Base-by-base conservation (phyloP, 2,329 filamentous ascomycete species). In the Colletotrichum lini region DNA sequence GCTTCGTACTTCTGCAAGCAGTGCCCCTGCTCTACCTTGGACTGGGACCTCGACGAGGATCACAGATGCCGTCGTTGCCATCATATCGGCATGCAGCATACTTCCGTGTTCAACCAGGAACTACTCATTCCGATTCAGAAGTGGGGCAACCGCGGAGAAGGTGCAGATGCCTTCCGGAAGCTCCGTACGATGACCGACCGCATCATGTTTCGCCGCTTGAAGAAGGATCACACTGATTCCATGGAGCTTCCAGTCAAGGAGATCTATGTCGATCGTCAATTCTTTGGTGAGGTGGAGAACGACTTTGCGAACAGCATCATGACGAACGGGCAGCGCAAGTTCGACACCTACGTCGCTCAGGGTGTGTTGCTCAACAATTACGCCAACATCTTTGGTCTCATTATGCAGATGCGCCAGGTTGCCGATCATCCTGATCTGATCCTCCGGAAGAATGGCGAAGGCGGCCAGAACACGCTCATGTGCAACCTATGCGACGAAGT, bases 331-430 rank as follows among this genome's bases (percentile, higher is more conserved):
- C 90, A 92, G 70, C 92, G 96, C 72, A 92, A 95, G 76, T 99
- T 98, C 75, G 94, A 98, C 78, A 98, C 95, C 0, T 99, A 98
- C 75, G 96, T 98, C 47, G 93, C 94, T 21, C 94, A 95, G 74
- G 95, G 95, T 84, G 96, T 98, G 23, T 90, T 99, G 82, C 88
- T 99, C 72, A 95, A 98, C 86, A 98, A 98, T 79, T 98, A 98
- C 76, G 96, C 96, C 84, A 99, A 99, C 80, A 98, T 99, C 74
- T 99, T 99, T 77, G 96, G 95, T 78, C 88, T 99, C 66, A 98
- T 99, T 78, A 98, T 98, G 94, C 95, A 98, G 81, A 98, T 99
- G 96, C 93, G 96, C 66, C 96, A 99, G 83, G 94, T 98, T 35
- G 95, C 96, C 9, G 96, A 99, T 75, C 96, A 99, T 79, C 96